Percentiles rank a stretch among this genome's conserved stretches.
These are phyloP conservation scores for Bryoerythrophyllum caledonicum DNA, from an alignment of 225 moss, liverwort and hornwort species.

Conservation along the genomic window DNA sequence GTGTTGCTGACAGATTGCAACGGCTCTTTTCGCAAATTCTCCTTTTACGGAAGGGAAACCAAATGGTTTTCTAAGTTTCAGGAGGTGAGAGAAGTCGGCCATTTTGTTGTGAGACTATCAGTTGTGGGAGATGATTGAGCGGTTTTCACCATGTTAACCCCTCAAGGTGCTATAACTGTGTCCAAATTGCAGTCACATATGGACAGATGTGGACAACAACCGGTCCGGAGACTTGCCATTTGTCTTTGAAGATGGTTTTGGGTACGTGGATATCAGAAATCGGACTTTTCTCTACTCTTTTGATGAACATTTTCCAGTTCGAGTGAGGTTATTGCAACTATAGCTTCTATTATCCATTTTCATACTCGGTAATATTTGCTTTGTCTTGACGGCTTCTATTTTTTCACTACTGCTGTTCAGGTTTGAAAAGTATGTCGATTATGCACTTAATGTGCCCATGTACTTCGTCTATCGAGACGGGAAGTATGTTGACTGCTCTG, in stretches of 20 bases:
- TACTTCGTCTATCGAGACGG: conserved; percentile 84
- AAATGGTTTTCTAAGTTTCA: conserved; percentile 87
- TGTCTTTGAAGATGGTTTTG: conserved; percentile 84
- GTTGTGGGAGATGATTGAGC: not conserved
- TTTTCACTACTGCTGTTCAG: conserved; percentile 38
- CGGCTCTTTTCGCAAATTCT: conserved; percentile 95
- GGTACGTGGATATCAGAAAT: conserved; percentile 44
- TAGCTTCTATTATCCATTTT: not conserved
- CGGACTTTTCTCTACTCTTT: not conserved
- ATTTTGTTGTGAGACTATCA: too few species aligned
- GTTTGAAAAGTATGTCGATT: conserved; percentile 94
- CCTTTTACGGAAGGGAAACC: conserved; percentile 95
- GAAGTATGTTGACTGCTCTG: conserved; percentile 72
- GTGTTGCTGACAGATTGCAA: conserved; percentile 71
- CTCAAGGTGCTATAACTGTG: conserved; percentile 11
- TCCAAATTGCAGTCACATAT: conserved; percentile 72
- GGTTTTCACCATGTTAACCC: not conserved
- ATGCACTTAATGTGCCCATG: conserved; percentile 92
- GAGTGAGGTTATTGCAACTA: not conserved
- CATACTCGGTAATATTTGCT: not conserved
- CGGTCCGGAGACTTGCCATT: conserved; percentile 94
- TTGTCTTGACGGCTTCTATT: not conserved
- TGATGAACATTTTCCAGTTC: not conserved
- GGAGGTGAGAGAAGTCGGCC: conserved; percentile 57
- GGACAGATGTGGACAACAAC: conserved; percentile 90